These are phyloP conservation scores for Triangularia verruculosa DNA, from an alignment of 2,329 filamentous ascomycete species.

Conservation along the genomic window DNA sequence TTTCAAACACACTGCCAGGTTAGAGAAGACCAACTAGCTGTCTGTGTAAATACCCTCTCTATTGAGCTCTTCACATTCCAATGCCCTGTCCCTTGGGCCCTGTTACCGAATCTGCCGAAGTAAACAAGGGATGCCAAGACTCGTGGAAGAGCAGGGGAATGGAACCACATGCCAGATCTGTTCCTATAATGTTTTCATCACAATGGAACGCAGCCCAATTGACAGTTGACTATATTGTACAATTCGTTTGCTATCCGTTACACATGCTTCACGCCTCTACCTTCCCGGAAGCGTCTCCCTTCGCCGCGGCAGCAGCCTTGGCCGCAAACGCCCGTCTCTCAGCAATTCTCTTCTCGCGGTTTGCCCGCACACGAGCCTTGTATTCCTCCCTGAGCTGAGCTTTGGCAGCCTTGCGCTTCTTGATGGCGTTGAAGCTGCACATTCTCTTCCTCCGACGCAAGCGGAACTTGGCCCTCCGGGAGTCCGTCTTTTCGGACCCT, in stretches of 20 bases:
- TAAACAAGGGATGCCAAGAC: neutral
- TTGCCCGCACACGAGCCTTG: slow-evolving; percentile 24
- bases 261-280: slow-evolving; percentile 8
- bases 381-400: slow-evolving; percentile 27
- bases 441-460: slow-evolving; percentile 25
- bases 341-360: slow-evolving; percentile 24
- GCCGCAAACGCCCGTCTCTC: slow-evolving; percentile 21
- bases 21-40: neutral
- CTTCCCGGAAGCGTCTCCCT: slow-evolving; percentile 1
- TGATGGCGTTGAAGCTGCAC: slow-evolving; percentile 21
- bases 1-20: neutral
- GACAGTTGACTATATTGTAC: slow-evolving; percentile 25
- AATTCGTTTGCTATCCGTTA: neutral
- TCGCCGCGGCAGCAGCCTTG: slow-evolving; percentile 14
- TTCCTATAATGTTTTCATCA: neutral
- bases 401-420: slow-evolving; percentile 28
- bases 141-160: neutral
- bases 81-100: neutral
- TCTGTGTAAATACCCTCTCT: neutral
- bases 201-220: slow-evolving; percentile 6
- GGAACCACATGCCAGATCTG: neutral
- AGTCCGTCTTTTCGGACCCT: slow-evolving; percentile 44
- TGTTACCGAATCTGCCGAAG: neutral
- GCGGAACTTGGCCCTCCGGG: slow-evolving; percentile 49
- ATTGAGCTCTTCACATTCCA: neutral